Evolutionary conservation across 495 filamentous ascomycete species (phyloP).

Genomic region (Tuber indicum): DNA sequence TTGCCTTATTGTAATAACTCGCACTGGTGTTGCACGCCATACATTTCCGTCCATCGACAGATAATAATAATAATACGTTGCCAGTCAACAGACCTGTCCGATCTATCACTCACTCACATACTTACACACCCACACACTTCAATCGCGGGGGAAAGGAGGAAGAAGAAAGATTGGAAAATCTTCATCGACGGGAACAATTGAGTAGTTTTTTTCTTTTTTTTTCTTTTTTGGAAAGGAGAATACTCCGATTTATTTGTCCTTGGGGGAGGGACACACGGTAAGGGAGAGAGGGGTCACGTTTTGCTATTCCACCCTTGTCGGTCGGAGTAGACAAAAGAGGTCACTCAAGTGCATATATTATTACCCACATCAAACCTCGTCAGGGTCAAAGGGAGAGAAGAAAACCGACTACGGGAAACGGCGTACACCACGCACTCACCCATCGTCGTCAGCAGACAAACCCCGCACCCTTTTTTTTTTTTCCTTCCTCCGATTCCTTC

Average conservation of each 20-base stretch:
- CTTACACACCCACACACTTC: not conserved
- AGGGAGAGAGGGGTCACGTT: not conserved
- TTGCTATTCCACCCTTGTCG: not conserved
- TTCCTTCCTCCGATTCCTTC: not conserved
- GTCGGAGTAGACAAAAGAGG: not conserved
- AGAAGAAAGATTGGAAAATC: not conserved
- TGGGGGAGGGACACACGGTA: not conserved
- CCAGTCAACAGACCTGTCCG: not conserved
- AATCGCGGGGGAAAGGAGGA: not conserved
- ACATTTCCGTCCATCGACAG: not conserved
- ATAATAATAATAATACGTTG: not conserved
- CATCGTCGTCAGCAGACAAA: constrained; percentile 4
- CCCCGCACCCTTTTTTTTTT: not conserved
- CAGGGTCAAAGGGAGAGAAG: not conserved
- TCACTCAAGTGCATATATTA: constrained; percentile 4
- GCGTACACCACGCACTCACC: constrained; percentile 1
- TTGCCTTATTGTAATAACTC: not conserved
- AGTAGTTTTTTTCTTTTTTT: not conserved
- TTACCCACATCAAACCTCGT: constrained; percentile 4
- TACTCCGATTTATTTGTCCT: not conserved
- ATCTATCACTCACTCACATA: not conserved
- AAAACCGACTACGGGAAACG: not conserved
- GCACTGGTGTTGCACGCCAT: constrained; percentile 1
- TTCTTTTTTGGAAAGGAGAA: not conserved
- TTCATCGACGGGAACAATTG: not conserved